These are phyloP conservation scores for Fusarium sp. DNA, from an alignment of 2,329 filamentous ascomycete species.

Conservation along the genomic window DNA sequence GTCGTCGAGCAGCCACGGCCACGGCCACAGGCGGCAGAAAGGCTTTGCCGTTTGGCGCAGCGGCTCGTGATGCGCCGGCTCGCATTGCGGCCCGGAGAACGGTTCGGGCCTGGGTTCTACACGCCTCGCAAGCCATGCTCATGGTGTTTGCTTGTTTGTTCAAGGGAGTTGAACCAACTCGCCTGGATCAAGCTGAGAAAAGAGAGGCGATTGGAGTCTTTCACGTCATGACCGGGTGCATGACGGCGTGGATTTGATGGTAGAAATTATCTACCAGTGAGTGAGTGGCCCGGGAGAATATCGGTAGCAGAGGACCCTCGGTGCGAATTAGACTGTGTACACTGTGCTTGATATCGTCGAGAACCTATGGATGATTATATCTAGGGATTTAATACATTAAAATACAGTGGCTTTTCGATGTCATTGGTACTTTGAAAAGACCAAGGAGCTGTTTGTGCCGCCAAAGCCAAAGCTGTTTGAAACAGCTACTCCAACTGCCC, in stretches of 20 bases:
- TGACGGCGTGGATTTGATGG: conserved; percentile 44
- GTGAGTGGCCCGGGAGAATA: conserved; percentile 45
- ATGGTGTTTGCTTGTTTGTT: conserved; percentile 10
- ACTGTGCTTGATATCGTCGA: conserved; percentile 21
- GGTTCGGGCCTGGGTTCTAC: conserved; percentile 57
- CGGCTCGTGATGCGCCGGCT: conserved; percentile 43
- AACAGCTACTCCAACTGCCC: conserved; percentile 76
- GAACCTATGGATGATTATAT: too few relatives aligned
- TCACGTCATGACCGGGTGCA: conserved; percentile 48
- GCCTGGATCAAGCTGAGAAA: conserved; percentile 16
- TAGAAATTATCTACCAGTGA: conserved; percentile 42
- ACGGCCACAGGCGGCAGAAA: conserved; percentile 32
- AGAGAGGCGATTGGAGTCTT: conserved; percentile 29
- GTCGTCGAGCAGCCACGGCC: conserved; percentile 41
- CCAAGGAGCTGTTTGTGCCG: conserved; percentile 91
- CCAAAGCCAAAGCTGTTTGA: conserved; percentile 99
- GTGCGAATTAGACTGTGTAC: conserved; percentile 13
- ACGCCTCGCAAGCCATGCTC: conserved; percentile 61
- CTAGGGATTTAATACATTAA: too few relatives aligned
- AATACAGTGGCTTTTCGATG: background rate
- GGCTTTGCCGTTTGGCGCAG: conserved; percentile 38
- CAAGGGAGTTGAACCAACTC: conserved; percentile 1
- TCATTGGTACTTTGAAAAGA: conserved; percentile 65
- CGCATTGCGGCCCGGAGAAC: conserved; percentile 52
- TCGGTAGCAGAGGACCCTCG: conserved; percentile 29